Base-by-base conservation (phyloP, 1,139 yeast genomes). In the Kazachstania sp. region DNA sequence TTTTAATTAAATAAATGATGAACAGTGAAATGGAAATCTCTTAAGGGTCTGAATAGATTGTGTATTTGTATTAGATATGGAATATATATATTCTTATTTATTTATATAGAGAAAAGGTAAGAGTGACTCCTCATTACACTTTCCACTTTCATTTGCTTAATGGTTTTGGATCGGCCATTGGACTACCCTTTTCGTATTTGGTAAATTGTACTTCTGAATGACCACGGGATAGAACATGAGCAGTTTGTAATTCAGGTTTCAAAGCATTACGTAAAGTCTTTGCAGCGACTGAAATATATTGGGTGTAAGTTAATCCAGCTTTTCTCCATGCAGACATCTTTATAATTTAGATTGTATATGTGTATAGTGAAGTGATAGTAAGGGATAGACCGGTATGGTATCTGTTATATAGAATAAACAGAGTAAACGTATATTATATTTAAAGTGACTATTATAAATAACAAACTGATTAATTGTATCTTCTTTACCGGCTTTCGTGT, bases 221-320 rank as follows among this genome's bases (percentile, higher is more conserved):
- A 57, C 83, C 84, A 75, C 95, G 86, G 46, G 58, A 57, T 70
- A 78, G 76, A 62, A 83, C 86, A 58, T 83, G 86, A 57, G 74
- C 78, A 54, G 79, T 83, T 69, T 85, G 86, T 68, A 79, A 70
- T 63, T 90, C 96, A 58, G 90, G 83, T 77, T 92, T 92, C 68
- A 92, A 79, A 47, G 97, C 83, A 61, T 78, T 75, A 75, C 97
- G 88, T 64, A 87, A 78, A 54, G 95, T 79, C 68, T 81, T 82
- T 67, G 97, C 95, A 61, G 96, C 86, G 66, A 92, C 78, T 60
- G 95, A 80, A 70, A 90, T 76, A 71, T 92, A 92, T 71, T 83
- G 86, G 85, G 86, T 86, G 75, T 72, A 75, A 69, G 90, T 77
- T 65, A 83, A 78, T 65, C 94, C 94, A 61, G 90, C 92, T 75